These are phyloP conservation scores for Penicillium capsulatum DNA, from an alignment of 2,329 filamentous ascomycete genomes.

Conservation along the genomic window DNA sequence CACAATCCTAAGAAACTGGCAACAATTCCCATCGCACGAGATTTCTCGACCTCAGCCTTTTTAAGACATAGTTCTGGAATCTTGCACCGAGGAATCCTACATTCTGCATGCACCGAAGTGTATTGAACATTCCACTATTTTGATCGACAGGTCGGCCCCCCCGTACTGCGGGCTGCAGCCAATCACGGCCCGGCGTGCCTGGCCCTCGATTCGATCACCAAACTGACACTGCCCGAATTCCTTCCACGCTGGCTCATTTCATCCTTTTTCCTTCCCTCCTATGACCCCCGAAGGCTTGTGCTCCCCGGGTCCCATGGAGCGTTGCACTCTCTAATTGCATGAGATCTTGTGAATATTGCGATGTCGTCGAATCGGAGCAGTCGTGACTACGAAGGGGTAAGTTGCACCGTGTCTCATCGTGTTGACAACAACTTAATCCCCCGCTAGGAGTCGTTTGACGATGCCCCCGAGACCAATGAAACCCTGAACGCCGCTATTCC, in stretches of 20 bases:
- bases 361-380: conserved; percentile 40
- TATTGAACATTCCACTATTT: conserved; percentile 12
- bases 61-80: too few relatives aligned
- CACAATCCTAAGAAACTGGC: too few relatives aligned
- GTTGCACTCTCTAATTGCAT: conserved; percentile 16
- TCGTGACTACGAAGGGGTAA: conserved; percentile 43
- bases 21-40: too few relatives aligned
- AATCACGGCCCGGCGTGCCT: conserved; percentile 22
- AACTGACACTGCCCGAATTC: conserved; percentile 17
- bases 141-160: conserved; percentile 19
- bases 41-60: background rate
- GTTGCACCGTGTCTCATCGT: conserved; percentile 17
- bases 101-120: conserved; percentile 5
- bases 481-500: conserved; percentile 31
- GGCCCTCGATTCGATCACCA: conserved; percentile 15
- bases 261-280: conserved; percentile 3
- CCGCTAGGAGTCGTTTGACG: conserved; percentile 71
- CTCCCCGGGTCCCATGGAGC: conserved; percentile 16
- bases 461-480: conserved; percentile 56
- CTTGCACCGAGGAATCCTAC: conserved; percentile 3
- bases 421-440: conserved; percentile 7
- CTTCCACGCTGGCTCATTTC: conserved; percentile 16
- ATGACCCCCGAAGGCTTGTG: conserved; percentile 8
- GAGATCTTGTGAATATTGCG: conserved; percentile 18
- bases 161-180: conserved; percentile 10